A percentile compares a stretch with the other conserved stretches of the same genome.
Conservation (phyloP, 2,329 filamentous ascomycete genomes). For the Alternaria ethzedia region DNA sequence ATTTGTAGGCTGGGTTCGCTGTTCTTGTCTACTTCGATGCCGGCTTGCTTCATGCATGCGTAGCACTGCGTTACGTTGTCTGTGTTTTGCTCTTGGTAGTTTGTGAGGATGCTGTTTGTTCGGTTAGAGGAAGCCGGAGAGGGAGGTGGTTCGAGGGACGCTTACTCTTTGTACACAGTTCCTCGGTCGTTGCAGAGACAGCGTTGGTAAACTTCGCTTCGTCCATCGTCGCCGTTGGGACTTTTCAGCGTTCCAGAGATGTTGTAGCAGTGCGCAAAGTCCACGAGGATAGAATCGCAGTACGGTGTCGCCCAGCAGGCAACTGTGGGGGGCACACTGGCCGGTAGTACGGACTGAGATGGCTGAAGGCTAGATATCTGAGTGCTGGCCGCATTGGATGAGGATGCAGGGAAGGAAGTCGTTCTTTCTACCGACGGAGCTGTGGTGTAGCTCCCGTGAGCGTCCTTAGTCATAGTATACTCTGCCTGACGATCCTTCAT, state of each 20-base stretch:
- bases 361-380: neutral
- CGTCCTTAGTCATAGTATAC: neutral
- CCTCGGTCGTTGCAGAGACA: neutral
- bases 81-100: neutral
- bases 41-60: slow-evolving; percentile 8
- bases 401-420: neutral
- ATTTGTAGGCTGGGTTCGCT: neutral
- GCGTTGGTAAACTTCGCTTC: neutral
- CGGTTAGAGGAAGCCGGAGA: neutral
- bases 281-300: neutral
- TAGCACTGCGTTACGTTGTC: slow-evolving; percentile 1
- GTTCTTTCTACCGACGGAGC: neutral
- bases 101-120: neutral
- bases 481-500: neutral
- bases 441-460: neutral
- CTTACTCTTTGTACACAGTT: neutral
- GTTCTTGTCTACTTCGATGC: neutral
- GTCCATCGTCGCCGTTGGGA: neutral
- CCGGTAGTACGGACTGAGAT: neutral
- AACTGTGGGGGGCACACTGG: neutral
- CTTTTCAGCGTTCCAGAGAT: neutral
- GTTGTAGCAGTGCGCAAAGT: neutral
- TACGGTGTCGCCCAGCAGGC: neutral
- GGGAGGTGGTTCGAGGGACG: neutral
- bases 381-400: neutral